Percentiles rank a stretch among this genome's conserved stretches.
Evolutionary conservation across 495 filamentous ascomycete genomes (phyloP).

Genomic region (Penicillium paradoxum): DNA sequence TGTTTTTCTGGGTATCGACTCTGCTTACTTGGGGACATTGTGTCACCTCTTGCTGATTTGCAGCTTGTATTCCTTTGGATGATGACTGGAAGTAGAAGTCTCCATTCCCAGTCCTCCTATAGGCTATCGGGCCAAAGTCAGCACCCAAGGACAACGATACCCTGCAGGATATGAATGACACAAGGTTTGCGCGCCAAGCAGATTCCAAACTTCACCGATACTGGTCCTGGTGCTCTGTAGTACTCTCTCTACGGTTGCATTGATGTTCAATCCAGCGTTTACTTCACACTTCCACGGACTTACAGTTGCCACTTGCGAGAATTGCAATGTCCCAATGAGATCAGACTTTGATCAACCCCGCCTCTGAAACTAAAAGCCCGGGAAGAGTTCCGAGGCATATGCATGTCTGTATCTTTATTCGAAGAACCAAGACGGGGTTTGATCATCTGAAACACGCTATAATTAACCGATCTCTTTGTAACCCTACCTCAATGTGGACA

Average conservation of each 20-base stretch:
- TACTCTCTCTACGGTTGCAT: neutral
- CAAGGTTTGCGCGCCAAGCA: neutral
- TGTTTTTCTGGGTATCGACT: neutral
- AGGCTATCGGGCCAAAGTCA: neutral
- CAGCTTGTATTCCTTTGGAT: neutral
- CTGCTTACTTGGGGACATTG: neutral
- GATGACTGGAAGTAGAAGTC: neutral
- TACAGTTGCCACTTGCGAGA: neutral
- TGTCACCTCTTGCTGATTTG: neutral
- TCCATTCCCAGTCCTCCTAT: neutral
- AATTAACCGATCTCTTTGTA: neutral
- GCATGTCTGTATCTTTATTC: neutral
- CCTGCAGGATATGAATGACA: neutral
- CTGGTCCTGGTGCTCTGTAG: neutral
- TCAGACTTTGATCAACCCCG: constrained; percentile 1
- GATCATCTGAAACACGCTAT: neutral
- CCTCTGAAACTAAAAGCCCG: neutral
- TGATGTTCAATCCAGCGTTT: neutral
- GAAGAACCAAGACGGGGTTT: neutral
- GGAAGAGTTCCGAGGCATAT: neutral
- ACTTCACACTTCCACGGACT: neutral
- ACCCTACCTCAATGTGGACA: neutral
- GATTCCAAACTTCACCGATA: neutral
- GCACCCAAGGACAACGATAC: neutral
- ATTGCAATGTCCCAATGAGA: neutral